Conservation (phyloP, 208 protist species). For the Wallacemonas sp. region DNA sequence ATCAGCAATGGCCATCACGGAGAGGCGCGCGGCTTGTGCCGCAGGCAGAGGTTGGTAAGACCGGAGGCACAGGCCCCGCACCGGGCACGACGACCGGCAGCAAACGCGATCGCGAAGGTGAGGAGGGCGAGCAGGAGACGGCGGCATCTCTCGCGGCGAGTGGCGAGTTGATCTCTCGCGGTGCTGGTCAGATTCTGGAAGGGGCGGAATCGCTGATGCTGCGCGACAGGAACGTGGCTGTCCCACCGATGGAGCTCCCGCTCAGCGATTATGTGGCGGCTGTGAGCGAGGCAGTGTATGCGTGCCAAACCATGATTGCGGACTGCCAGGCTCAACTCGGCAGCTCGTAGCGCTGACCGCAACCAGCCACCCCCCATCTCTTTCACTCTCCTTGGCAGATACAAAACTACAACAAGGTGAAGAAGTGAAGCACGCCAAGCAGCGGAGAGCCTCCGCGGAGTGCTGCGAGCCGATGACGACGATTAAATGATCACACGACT, state of each 20-base stretch:
- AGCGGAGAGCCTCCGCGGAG: too few relatives aligned
- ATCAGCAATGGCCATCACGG: conserved; percentile 73
- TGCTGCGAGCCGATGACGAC: too few relatives aligned
- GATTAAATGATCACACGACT: too few relatives aligned
- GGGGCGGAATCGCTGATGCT: background rate
- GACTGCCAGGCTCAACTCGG: conserved; percentile 47
- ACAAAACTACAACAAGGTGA: too few relatives aligned
- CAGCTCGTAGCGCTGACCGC: too few relatives aligned
- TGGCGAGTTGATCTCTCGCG: too few relatives aligned
- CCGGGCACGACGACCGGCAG: too few relatives aligned
- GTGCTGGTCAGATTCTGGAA: background rate
- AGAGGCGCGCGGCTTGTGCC: conserved; percentile 37
- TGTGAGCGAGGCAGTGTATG: conserved; percentile 40
- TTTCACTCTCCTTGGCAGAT: too few relatives aligned
- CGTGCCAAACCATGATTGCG: conserved; percentile 65
- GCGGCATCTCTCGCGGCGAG: background rate
- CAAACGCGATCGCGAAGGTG: too few relatives aligned
- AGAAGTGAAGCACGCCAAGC: too few relatives aligned
- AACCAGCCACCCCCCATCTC: too few relatives aligned
- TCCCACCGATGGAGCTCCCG: conserved; percentile 17
- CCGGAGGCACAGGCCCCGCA: background rate
- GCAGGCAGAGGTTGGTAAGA: conserved; percentile 2
- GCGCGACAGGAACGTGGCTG: conserved; percentile 3
- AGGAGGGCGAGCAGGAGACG: background rate
- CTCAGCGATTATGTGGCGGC: conserved; percentile 39